phyloP scores from a whole-genome alignment of 805 yeast species.

The Teunomyces cretensis region DNA sequence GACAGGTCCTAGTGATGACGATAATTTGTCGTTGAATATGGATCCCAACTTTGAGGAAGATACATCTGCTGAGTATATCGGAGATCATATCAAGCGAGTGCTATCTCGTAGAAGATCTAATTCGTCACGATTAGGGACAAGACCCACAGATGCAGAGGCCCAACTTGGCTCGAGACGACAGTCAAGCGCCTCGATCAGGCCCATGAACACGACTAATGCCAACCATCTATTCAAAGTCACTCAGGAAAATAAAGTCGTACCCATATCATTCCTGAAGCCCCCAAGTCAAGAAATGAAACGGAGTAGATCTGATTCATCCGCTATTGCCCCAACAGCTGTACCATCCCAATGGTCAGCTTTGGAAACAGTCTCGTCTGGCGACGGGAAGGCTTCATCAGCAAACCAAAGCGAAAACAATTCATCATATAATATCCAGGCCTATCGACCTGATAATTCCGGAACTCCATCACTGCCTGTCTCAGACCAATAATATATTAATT shows the following conservation, averaged over 20 bases:
- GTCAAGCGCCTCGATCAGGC: constrained; percentile 10
- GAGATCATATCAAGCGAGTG: constrained; percentile 17
- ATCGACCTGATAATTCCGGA: not conserved
- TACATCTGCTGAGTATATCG: constrained; percentile 20
- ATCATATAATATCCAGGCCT: not conserved
- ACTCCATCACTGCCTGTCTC: not conserved
- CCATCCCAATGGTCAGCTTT: constrained; percentile 1
- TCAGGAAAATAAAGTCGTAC: not conserved
- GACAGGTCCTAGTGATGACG: not conserved
- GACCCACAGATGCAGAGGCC: constrained; percentile 9
- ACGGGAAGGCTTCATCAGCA: not conserved
- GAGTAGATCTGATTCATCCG: not conserved
- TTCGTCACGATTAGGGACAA: not conserved
- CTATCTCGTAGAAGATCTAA: constrained; percentile 11
- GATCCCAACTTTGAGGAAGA: constrained; percentile 7
- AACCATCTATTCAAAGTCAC: constrained; percentile 5
- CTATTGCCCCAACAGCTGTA: not conserved
- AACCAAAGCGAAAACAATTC: not conserved
- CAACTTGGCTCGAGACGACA: constrained; percentile 6
- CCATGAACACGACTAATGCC: constrained; percentile 7
- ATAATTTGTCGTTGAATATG: not conserved
- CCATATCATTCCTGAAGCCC: not conserved
- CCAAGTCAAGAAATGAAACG: not conserved
- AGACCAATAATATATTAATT: not conserved
- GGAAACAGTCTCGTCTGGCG: not conserved